phyloP scores from a whole-genome alignment of 2,329 filamentous ascomycete species.

The Tolypocladium ovalisporum region DNA sequence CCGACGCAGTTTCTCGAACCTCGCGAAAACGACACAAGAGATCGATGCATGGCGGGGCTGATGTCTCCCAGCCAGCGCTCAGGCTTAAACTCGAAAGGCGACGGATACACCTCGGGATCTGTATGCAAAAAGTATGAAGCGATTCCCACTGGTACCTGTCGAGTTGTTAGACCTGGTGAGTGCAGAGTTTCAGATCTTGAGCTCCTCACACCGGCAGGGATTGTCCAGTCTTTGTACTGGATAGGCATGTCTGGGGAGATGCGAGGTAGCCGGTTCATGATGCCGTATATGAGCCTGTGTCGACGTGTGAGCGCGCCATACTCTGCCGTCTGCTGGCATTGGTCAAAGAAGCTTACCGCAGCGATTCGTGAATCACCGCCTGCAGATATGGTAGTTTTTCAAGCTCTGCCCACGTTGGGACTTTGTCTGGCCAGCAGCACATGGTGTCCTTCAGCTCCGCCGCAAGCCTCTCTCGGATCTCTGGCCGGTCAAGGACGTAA shows the following conservation, averaged over 20 bases:
- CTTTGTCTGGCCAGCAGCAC: neutral
- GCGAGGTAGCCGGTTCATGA: neutral
- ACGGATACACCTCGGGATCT: neutral
- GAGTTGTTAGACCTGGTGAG: neutral
- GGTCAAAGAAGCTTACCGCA: neutral
- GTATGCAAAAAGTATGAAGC: neutral
- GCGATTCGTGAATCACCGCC: neutral
- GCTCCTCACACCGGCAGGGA: neutral
- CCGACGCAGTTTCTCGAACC: neutral
- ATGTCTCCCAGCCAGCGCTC: neutral
- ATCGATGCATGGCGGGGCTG: neutral
- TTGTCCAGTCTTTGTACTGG: neutral
- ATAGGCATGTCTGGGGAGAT: neutral
- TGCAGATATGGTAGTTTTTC: neutral
- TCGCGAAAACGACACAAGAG: neutral
- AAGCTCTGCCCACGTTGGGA: neutral
- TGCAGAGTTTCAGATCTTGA: neutral
- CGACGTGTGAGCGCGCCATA: neutral
- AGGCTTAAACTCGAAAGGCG: neutral
- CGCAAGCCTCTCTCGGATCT: neutral
- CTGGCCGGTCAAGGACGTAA: neutral
- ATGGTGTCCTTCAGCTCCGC: neutral
- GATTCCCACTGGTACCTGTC: neutral
- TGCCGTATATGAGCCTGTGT: neutral
- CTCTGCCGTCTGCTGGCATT: neutral